phyloP scores from a whole-genome alignment of 139 green algal genomes.

The Picochlorum sp. region DNA sequence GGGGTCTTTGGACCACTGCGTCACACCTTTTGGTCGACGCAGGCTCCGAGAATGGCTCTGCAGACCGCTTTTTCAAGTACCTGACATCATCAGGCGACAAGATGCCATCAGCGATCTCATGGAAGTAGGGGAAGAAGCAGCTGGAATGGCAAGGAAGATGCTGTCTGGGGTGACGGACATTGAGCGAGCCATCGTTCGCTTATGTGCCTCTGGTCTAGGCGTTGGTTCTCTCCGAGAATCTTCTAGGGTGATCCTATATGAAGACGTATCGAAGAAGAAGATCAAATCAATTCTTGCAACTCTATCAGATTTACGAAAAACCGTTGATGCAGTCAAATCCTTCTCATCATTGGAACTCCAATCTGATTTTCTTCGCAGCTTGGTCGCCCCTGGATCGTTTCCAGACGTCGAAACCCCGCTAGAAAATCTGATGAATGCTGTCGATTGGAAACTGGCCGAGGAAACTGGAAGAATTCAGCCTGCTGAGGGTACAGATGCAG shows the following conservation, averaged over 20 bases:
- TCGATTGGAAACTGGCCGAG: constrained; percentile 78
- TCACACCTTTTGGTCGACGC: constrained; percentile 73
- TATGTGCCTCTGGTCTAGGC: constrained; percentile 45
- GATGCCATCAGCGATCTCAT: constrained; percentile 62
- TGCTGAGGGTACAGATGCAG: constrained; percentile 56
- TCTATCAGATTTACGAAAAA: constrained; percentile 47
- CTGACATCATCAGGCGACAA: constrained; percentile 68
- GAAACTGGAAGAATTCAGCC: constrained; percentile 62
- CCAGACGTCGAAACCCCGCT: constrained; percentile 40
- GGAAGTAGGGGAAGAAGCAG: constrained; percentile 36
- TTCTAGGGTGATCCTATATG: constrained; percentile 88
- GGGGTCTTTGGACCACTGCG: constrained; percentile 76
- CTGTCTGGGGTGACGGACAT: constrained; percentile 65
- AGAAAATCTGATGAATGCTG: constrained; percentile 41
- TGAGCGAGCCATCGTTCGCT: constrained; percentile 73
- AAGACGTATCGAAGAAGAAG: constrained; percentile 61
- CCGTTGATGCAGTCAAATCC: constrained; percentile 24
- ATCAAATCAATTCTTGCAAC: constrained; percentile 53
- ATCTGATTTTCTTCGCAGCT: constrained; percentile 10
- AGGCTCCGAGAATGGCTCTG: constrained; percentile 81
- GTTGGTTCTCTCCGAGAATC: constrained; percentile 43
- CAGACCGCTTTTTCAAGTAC: constrained; percentile 56
- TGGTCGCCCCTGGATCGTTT: constrained; percentile 19
- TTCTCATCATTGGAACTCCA: constrained; percentile 12
- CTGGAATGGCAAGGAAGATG: constrained; percentile 32